Evolutionary conservation across 176 grass and related monocot species (phyloP).

Genomic region (Avena eriantha): DNA sequence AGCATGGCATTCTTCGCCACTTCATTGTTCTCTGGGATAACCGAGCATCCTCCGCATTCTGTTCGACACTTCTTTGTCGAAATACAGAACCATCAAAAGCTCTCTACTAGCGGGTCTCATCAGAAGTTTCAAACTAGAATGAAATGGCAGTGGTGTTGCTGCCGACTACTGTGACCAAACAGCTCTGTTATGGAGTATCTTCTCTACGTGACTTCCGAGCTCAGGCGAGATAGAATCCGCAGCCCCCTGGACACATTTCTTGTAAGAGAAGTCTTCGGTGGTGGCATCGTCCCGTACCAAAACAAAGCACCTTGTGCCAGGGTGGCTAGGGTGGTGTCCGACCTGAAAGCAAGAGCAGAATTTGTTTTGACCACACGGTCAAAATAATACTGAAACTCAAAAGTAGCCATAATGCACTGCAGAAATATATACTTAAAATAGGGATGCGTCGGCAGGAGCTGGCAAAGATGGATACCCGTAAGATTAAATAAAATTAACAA

Average conservation of each 20-base stretch:
- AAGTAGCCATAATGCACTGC: conserved; percentile 6
- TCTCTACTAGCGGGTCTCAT: conserved; percentile 8
- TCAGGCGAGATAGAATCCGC: conserved; percentile 48
- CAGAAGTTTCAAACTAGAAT: not conserved
- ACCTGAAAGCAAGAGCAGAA: conserved; percentile 35
- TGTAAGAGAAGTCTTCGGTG: conserved; percentile 52
- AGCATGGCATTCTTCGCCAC: not conserved
- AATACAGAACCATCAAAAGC: not conserved
- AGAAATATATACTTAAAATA: conserved; percentile 29
- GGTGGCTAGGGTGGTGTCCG: conserved; percentile 50
- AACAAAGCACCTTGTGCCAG: conserved; percentile 46
- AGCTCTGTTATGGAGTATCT: conserved; percentile 40
- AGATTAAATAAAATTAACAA: not conserved
- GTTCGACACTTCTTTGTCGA: not conserved
- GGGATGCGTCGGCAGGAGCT: not conserved
- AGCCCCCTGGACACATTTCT: conserved; percentile 51
- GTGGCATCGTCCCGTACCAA: conserved; percentile 38
- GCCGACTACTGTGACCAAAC: conserved; percentile 6
- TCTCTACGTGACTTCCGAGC: conserved; percentile 40
- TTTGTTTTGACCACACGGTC: not conserved
- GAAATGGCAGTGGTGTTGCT: not conserved
- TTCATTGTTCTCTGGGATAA: not conserved
- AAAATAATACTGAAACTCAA: not conserved
- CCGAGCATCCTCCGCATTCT: not conserved
- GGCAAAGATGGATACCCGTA: not conserved